A percentile compares a stretch with the other conserved stretches of the same genome.
These are phyloP conservation scores for Saturnispora quitensis DNA, from an alignment of 805 yeast species.

Conservation along the genomic window DNA sequence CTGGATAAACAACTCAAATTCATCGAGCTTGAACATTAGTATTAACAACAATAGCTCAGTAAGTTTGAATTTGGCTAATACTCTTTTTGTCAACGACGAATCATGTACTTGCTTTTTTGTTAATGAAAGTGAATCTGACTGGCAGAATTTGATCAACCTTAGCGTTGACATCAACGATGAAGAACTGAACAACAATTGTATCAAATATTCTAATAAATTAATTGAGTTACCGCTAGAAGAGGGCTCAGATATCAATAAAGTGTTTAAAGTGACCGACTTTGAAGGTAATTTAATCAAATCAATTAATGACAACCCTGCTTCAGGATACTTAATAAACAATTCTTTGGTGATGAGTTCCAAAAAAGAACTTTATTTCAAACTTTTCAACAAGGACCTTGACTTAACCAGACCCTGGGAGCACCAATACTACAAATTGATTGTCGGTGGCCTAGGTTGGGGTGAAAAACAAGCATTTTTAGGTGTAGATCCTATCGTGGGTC, in stretches of 20 bases:
- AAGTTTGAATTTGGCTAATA: slow-evolving; percentile 17
- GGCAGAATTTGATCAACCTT: slow-evolving; percentile 9
- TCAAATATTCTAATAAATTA: slow-evolving; percentile 8
- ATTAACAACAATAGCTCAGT: not conserved
- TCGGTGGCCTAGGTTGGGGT: slow-evolving; percentile 77
- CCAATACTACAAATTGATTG: slow-evolving; percentile 43
- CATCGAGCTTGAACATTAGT: slow-evolving; percentile 7
- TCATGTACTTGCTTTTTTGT: slow-evolving; percentile 20
- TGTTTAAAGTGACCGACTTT: slow-evolving; percentile 37
- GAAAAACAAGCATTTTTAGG: slow-evolving; percentile 59
- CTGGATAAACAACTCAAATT: slow-evolving; percentile 13
- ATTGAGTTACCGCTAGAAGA: slow-evolving; percentile 12
- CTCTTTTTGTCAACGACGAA: slow-evolving; percentile 21
- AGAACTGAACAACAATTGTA: not conserved
- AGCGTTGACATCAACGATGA: not conserved
- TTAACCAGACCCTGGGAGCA: slow-evolving; percentile 12
- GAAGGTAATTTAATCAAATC: slow-evolving; percentile 52
- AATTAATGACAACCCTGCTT: slow-evolving; percentile 48
- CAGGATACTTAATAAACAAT: slow-evolving; percentile 43
- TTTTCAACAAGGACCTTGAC: slow-evolving; percentile 7
- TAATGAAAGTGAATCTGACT: slow-evolving; percentile 8
- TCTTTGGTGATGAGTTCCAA: slow-evolving; percentile 24
- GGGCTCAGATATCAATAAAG: slow-evolving; percentile 9
- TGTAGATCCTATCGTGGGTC: slow-evolving; percentile 46
- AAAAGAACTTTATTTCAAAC: slow-evolving; percentile 18